Evolutionary conservation across 1,284 basidiomycete species (phyloP).

Genomic region (Trametes hirsuta): DNA sequence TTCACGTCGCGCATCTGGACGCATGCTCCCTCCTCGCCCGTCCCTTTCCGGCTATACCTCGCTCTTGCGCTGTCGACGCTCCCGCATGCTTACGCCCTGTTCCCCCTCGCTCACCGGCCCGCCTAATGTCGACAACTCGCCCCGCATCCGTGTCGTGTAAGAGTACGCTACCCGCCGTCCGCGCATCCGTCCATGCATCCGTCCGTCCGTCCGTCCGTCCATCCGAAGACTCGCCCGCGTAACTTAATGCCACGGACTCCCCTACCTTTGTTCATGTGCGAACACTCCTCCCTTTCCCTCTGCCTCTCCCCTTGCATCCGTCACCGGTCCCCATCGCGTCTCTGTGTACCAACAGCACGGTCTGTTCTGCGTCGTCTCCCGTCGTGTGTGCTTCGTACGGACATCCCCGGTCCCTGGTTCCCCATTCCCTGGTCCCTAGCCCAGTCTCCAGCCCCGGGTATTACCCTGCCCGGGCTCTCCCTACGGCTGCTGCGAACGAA

Average conservation of each 20-base stretch:
- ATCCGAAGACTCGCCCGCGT: neutral
- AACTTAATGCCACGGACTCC: constrained; percentile 3
- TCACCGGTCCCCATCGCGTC: neutral
- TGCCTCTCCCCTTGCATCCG: neutral
- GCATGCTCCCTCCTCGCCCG: neutral
- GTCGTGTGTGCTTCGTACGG: constrained; percentile 10
- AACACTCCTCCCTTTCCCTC: neutral
- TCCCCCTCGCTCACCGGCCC: neutral
- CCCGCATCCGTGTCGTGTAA: neutral
- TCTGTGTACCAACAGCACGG: constrained; percentile 25
- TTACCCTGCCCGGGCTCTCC: neutral
- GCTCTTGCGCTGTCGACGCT: neutral
- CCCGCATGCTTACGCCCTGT: neutral
- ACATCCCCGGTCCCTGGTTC: neutral
- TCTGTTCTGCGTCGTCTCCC: constrained; percentile 12
- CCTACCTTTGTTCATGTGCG: neutral
- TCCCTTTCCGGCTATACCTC: neutral
- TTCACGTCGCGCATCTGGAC: neutral
- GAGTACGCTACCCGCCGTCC: constrained; percentile 4
- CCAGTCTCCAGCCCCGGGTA: neutral
- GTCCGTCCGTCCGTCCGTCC: neutral
- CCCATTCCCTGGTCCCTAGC: neutral
- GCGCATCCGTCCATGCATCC: neutral
- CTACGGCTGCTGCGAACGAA: constrained; percentile 1
- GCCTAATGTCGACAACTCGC: neutral